Percentiles rank a stretch among this genome's conserved stretches.
Conservation (phyloP, 2,329 filamentous ascomycete species). For the Exophiala viscosa region DNA sequence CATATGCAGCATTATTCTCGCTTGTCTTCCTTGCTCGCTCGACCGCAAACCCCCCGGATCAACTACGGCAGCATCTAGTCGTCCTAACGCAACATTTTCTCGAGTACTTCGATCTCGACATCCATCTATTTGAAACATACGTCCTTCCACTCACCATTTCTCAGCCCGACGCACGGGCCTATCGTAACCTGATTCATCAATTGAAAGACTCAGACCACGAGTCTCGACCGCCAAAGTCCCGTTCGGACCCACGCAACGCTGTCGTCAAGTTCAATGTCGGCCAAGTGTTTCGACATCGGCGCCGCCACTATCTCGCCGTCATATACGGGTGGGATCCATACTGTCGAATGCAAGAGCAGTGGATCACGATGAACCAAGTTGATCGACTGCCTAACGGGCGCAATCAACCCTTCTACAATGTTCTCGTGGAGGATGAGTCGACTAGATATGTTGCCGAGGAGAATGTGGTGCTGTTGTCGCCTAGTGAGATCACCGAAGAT, state of each 20-base stretch:
- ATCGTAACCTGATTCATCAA: conserved; percentile 47
- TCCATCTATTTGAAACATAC: conserved; percentile 66
- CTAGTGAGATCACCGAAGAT: conserved; percentile 53
- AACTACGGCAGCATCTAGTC: conserved; percentile 61
- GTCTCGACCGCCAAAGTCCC: conserved; percentile 15
- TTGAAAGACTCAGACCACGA: conserved; percentile 56
- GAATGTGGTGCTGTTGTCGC: conserved; percentile 65
- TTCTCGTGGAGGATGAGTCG: conserved; percentile 68
- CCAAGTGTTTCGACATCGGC: conserved; percentile 76
- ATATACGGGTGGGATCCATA: conserved; percentile 81
- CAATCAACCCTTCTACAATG: conserved; percentile 76
- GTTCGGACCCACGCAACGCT: conserved; percentile 29
- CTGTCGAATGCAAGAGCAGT: conserved; percentile 58
- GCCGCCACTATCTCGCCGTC: conserved; percentile 74
- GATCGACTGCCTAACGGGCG: conserved; percentile 58
- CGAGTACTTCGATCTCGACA: conserved; percentile 66
- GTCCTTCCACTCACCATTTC: conserved; percentile 59
- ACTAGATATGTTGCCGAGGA: conserved; percentile 75
- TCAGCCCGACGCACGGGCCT: conserved; percentile 50
- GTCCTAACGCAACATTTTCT: conserved; percentile 63
- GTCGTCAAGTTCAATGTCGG: conserved; percentile 67
- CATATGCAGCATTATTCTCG: conserved; percentile 73
- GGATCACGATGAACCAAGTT: conserved; percentile 63
- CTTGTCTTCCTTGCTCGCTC: conserved; percentile 53
- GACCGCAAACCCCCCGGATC: conserved; percentile 41